A percentile compares a stretch with the other conserved stretches of the same genome.
Conservation (phyloP, 129 eudicot species). For the Arctium minus region DNA sequence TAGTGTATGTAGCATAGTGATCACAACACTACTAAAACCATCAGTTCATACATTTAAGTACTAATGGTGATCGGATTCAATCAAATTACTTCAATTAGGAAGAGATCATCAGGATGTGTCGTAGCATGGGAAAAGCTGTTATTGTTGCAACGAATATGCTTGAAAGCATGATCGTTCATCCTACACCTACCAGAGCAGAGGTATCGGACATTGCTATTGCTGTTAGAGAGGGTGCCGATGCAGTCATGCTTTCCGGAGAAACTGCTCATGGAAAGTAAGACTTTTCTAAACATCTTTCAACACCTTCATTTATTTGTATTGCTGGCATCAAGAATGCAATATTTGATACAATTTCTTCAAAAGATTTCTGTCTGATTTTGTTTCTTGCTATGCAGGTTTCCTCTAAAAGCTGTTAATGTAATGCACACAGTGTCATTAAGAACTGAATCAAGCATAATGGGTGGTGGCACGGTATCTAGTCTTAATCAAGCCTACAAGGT, state of each 20-base stretch:
- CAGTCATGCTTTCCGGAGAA: slow-evolving; percentile 99
- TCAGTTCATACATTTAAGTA: neutral
- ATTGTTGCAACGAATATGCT: slow-evolving; percentile 98
- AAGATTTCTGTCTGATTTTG: neutral
- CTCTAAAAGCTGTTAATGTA: slow-evolving; percentile 92
- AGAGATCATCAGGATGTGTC: slow-evolving; percentile 83
- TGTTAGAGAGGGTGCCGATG: slow-evolving; percentile 95
- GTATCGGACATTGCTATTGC: slow-evolving; percentile 98
- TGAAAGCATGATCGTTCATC: slow-evolving; percentile 98
- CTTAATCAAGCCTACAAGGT: slow-evolving; percentile 88
- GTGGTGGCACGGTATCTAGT: slow-evolving; percentile 57
- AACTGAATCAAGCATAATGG: slow-evolving; percentile 81
- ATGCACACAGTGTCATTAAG: slow-evolving; percentile 95
- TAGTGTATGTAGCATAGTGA: neutral
- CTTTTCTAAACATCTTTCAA: neutral
- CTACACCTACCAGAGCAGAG: slow-evolving; percentile 98
- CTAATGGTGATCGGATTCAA: slow-evolving; percentile 8
- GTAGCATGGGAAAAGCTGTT: slow-evolving; percentile 97
- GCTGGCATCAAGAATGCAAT: neutral
- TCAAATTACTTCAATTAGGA: slow-evolving; percentile 45
- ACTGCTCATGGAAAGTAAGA: slow-evolving; percentile 97
- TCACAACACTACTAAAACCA: neutral
- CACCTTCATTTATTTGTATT: neutral
- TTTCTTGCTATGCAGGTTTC: slow-evolving; percentile 61
- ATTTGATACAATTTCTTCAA: neutral